phyloP scores from a whole-genome alignment of 306 rosid species.

The Medicago ruthenica region DNA sequence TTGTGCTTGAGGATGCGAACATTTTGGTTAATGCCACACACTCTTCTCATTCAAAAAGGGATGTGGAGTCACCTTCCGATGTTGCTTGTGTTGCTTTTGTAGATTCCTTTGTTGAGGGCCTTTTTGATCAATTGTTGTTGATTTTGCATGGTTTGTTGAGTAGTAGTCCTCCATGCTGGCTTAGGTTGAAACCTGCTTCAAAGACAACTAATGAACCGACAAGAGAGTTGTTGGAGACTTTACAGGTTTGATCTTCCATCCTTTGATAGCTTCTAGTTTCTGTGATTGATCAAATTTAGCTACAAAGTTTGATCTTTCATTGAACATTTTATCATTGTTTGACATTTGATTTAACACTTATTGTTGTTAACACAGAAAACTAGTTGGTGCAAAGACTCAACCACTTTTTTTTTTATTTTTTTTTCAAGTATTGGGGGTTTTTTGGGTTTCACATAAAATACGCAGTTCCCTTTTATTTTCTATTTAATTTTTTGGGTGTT shows the following conservation, averaged over 20 bases:
- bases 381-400: too few species aligned
- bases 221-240: slow-evolving; percentile 70
- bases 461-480: too few species aligned
- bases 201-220: slow-evolving; percentile 59
- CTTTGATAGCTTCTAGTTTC: slow-evolving; percentile 26
- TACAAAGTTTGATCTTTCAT: slow-evolving; percentile 4
- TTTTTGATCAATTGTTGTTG: slow-evolving; percentile 76
- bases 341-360: too few species aligned
- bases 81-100: slow-evolving; percentile 55
- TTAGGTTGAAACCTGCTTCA: slow-evolving; percentile 54
- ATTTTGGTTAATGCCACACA: slow-evolving; percentile 46
- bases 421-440: too few species aligned
- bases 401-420: too few species aligned
- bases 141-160: slow-evolving; percentile 86
- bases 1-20: slow-evolving; percentile 78
- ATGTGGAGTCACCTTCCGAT: slow-evolving; percentile 65
- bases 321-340: not conserved
- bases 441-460: too few species aligned
- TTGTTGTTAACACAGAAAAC: too few species aligned
- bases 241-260: slow-evolving; percentile 70
- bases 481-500: too few species aligned
- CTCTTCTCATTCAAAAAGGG: slow-evolving; percentile 58
- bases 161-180: slow-evolving; percentile 81
- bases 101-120: slow-evolving; percentile 63
- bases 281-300: slow-evolving; percentile 11